phyloP scores from a whole-genome alignment of 148 eudicot species.

The Agrostemma githago region DNA sequence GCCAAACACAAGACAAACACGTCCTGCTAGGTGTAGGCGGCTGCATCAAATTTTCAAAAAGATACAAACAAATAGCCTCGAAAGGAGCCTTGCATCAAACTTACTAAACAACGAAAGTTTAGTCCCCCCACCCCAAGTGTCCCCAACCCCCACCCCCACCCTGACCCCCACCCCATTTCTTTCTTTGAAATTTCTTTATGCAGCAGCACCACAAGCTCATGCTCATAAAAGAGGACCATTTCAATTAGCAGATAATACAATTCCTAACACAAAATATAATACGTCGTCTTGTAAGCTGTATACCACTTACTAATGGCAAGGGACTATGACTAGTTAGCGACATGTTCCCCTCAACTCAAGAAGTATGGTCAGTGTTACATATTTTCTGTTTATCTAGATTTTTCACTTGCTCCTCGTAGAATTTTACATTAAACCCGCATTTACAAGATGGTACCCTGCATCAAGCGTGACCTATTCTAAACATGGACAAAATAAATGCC shows the following conservation, averaged over 20 bases:
- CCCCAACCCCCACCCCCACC: too few species aligned
- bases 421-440: slow-evolving; percentile 1
- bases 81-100: slow-evolving; percentile 8
- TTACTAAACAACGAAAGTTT: background rate
- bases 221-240: background rate
- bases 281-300: background rate
- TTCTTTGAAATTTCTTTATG: background rate
- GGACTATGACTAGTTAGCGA: background rate
- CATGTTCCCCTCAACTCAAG: slow-evolving; percentile 6
- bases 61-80: background rate
- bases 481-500: slow-evolving; percentile 18
- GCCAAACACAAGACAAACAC: background rate
- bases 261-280: background rate
- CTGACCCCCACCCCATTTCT: background rate
- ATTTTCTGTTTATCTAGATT: background rate
- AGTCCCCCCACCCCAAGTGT: background rate
- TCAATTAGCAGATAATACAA: background rate
- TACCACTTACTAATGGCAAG: background rate
- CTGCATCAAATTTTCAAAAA: background rate
- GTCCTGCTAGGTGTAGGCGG: background rate
- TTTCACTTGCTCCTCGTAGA: background rate
- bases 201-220: background rate
- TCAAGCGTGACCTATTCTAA: slow-evolving; percentile 4
- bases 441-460: background rate
- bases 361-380: background rate